Evolutionary conservation across 257 asterid species (phyloP).

Genomic region (Rauvolfia tetraphylla): DNA sequence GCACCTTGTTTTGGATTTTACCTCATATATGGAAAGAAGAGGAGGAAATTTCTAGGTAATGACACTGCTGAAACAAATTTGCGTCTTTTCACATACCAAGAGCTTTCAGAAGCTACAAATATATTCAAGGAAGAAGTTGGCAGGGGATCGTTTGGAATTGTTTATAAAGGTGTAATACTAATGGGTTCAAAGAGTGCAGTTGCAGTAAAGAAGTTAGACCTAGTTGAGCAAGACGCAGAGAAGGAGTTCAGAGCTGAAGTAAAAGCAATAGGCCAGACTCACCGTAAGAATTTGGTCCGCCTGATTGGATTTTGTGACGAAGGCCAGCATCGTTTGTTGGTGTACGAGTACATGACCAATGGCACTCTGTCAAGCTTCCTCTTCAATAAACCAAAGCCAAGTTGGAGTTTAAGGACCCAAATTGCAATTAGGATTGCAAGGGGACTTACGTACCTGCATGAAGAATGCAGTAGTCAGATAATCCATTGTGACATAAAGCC

Average conservation of each 20-base stretch:
- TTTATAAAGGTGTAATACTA: slow-evolving; percentile 43
- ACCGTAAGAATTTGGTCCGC: too few species aligned
- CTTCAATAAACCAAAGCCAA: slow-evolving; percentile 31
- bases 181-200: slow-evolving; percentile 7
- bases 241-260: slow-evolving; percentile 35
- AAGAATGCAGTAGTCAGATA: too few species aligned
- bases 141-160: slow-evolving; percentile 58
- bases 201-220: slow-evolving; percentile 53
- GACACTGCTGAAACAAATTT: too few species aligned
- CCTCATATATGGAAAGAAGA: too few species aligned
- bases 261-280: slow-evolving; percentile 42
- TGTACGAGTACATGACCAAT: too few species aligned
- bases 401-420: slow-evolving; percentile 46
- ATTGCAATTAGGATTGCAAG: slow-evolving; percentile 43
- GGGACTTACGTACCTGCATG: slow-evolving; percentile 32
- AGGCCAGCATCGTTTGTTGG: too few species aligned
- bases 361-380: too few species aligned
- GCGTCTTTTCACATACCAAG: not conserved
- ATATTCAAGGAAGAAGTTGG: slow-evolving; percentile 25
- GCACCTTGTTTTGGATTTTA: not conserved
- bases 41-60: too few species aligned
- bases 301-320: too few species aligned
- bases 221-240: slow-evolving; percentile 45
- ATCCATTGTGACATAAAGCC: too few species aligned
- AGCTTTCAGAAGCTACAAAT: slow-evolving; percentile 7